These are phyloP conservation scores for Cutaneotrichosporon cavernicola DNA, from an alignment of 1,284 basidiomycete genomes.

Conservation along the genomic window DNA sequence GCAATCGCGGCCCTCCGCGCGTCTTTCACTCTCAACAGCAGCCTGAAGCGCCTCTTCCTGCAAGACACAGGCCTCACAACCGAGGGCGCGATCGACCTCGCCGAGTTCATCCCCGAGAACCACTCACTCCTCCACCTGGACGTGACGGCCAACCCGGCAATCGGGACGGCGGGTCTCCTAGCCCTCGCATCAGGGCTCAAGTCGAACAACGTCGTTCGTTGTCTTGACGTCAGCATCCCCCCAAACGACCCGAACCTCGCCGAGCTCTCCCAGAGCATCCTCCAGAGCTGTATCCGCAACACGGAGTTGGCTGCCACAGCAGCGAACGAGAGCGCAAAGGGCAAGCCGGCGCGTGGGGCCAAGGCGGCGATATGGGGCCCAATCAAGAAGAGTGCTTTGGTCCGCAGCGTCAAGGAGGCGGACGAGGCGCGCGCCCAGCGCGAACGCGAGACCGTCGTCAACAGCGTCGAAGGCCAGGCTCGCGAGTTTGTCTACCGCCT, in stretches of 20 bases:
- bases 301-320: conserved; percentile 63
- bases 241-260: conserved; percentile 85
- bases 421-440: conserved; percentile 47
- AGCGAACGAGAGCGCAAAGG: conserved; percentile 19
- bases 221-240: conserved; percentile 88
- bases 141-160: conserved; percentile 67
- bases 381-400: conserved; percentile 55
- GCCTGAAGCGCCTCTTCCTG: conserved; percentile 88
- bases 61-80: conserved; percentile 78
- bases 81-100: conserved; percentile 86
- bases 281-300: conserved; percentile 76
- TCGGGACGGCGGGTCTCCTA: conserved; percentile 89
- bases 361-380: conserved; percentile 54
- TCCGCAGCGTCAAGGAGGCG: conserved; percentile 51
- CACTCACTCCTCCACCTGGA: conserved; percentile 83
- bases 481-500: conserved; percentile 49
- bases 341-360: conserved; percentile 20
- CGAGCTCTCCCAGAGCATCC: conserved; percentile 54
- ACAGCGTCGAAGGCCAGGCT: conserved; percentile 46
- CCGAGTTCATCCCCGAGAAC: conserved; percentile 92
- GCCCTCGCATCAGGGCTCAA: conserved; percentile 83
- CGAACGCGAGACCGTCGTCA: conserved; percentile 39
- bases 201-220: conserved; percentile 78
- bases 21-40: conserved; percentile 87
- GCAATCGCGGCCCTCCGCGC: conserved; percentile 85